Conservation (phyloP, 768 basidiomycete species). For the Lepiota venenata region DNA sequence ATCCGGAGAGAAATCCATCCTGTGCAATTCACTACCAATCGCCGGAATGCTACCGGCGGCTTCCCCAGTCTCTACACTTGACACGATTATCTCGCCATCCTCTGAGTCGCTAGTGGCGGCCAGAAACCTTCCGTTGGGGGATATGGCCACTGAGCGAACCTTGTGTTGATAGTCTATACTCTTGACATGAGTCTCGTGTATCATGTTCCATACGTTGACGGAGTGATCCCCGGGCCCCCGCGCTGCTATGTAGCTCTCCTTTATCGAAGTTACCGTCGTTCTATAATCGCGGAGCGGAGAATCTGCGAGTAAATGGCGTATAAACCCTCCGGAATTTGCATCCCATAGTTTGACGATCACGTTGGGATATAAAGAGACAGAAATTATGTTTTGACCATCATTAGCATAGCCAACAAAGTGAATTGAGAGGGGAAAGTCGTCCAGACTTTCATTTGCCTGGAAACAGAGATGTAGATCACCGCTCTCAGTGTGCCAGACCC, state of each 20-base stretch:
- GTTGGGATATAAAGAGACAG: slow-evolving; percentile 11
- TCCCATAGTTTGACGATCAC: not conserved
- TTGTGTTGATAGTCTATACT: too few relatives aligned
- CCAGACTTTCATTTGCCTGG: slow-evolving; percentile 9
- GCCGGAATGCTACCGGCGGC: too few relatives aligned
- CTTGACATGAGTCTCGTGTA: too few relatives aligned
- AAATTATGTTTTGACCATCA: slow-evolving; percentile 12
- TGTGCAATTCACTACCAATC: not conserved
- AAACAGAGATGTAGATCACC: slow-evolving; percentile 4
- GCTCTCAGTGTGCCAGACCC: slow-evolving; percentile 19
- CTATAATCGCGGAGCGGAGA: slow-evolving; percentile 5
- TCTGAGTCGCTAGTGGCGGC: slow-evolving; percentile 14
- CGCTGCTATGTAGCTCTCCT: too few relatives aligned
- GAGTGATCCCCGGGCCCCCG: too few relatives aligned
- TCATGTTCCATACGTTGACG: too few relatives aligned
- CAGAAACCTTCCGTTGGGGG: slow-evolving; percentile 8
- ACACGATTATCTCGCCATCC: slow-evolving; percentile 11
- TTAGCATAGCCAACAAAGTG: slow-evolving; percentile 16
- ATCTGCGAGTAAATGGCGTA: slow-evolving; percentile 19
- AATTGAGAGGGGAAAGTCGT: not conserved
- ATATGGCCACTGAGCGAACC: slow-evolving; percentile 8
- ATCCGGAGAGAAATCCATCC: not conserved
- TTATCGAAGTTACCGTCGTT: too few relatives aligned
- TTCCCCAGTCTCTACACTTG: slow-evolving; percentile 1
- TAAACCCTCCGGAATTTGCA: slow-evolving; percentile 18